Base-by-base conservation (phyloP, 2,329 filamentous ascomycete species). In the Beauveria australis region DNA sequence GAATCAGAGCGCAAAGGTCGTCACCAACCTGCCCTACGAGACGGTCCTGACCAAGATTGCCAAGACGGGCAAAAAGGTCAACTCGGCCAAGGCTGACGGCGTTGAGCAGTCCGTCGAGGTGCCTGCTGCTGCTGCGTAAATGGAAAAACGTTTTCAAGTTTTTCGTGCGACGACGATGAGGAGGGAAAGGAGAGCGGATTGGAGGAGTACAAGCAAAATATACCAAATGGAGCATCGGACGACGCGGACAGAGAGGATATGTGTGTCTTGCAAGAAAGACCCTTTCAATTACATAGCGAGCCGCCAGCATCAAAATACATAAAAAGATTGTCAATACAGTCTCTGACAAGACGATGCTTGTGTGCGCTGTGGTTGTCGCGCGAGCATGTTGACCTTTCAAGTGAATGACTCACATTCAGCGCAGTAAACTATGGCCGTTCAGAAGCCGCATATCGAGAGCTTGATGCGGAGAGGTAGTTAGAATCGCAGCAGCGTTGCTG, bases 61-160 rank as follows among this genome's bases (percentile, higher is more conserved):
- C 82, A 96, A 96, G 86, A 96, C 92, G 14, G 92, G 92, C 70
- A 97, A 97, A 85, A 89, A 88, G 71, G 87, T 97, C 72, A 95
- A 89, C 76, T 86, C 81, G 30, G 89, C 82, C 67, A 84, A 86
- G 78, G 87, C 82, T 26, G 88, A 92, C 71, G 89, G 89, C 59
- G 79, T 82, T 62, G 71, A 73, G 61, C 76, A 77, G 73, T 80
- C 80, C 63, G 73, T 85, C 63, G 78, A 79, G 68, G 68, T 82
- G 30, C 66, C 74, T 30, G 74, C 74, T 33, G 65, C 67, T 51
- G 65, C 67, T 51, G 70, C 70, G 40, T 73, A 64, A 30, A 43
- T 12, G 43, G 12, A 12, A 6, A 16, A 14, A 37, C 0, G 12
- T 14, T 6, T 14, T 10, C 3, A 24, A 37, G 14, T 16, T 37